Conservation (phyloP, 306 rosid genomes). For the Mimosa pudica region DNA sequence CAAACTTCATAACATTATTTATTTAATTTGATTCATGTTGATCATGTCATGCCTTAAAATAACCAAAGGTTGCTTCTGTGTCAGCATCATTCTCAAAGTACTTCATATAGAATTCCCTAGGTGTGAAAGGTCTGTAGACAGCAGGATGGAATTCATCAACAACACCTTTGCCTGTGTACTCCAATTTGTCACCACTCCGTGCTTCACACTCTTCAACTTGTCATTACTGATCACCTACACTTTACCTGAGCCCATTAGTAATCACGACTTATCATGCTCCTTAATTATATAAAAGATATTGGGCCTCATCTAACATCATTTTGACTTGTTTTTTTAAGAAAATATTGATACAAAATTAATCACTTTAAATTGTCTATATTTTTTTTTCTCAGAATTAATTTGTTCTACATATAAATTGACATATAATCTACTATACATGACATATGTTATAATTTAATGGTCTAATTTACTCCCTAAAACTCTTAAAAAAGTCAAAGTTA, state of each 20-base stretch:
- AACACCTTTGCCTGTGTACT: slow-evolving; percentile 37
- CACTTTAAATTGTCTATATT: too few relatives aligned
- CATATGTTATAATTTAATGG: too few relatives aligned
- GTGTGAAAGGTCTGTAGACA: slow-evolving; percentile 33
- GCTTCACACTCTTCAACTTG: slow-evolving; percentile 49
- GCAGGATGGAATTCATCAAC: slow-evolving; percentile 30
- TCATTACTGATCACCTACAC: slow-evolving; percentile 56
- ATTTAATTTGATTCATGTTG: not conserved
- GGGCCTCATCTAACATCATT: too few relatives aligned
- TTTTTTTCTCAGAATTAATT: too few relatives aligned
- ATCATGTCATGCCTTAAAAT: not conserved
- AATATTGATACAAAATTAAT: too few relatives aligned
- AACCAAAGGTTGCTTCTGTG: slow-evolving; percentile 6
- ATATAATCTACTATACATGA: too few relatives aligned
- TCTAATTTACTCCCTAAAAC: too few relatives aligned
- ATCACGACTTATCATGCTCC: not conserved
- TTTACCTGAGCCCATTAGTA: not conserved
- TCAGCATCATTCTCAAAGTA: slow-evolving; percentile 25
- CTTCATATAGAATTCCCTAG: slow-evolving; percentile 34
- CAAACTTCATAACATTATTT: too few relatives aligned
- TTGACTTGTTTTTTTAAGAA: too few relatives aligned
- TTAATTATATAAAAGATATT: too few relatives aligned
- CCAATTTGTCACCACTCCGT: slow-evolving; percentile 61
- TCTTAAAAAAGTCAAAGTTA: too few relatives aligned
- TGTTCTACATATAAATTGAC: too few relatives aligned